Evolutionary conservation across 2,329 filamentous ascomycete species (phyloP), one percentile per base, ranked within the genome.

Genomic region (Fusarium sp.): DNA sequence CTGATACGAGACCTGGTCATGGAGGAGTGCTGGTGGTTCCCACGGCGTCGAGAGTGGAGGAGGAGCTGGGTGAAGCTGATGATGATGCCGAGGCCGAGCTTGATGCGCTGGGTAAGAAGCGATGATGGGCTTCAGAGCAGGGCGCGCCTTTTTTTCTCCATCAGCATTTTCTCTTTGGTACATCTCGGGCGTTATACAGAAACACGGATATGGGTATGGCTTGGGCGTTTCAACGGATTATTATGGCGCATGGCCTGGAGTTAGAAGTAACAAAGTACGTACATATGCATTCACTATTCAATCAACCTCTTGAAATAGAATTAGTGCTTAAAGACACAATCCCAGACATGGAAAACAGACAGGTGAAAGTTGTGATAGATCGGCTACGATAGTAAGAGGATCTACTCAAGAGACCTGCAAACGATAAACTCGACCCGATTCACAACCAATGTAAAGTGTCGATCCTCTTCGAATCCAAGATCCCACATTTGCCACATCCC

Each of bases 21-120:
- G 57, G 9, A 21, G 47, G 24, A 57, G 24, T 10, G 24, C 12
- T n/a, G 47, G 14, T n/a, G 23, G n/a, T 17, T 12, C 30, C 52
- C 39, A 54, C 66, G 39, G 73, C 45, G 15, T 62, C 56, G 51
- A 76, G 69, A 43, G 79, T 77, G 8, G 84, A 86, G 68, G 83
- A 86, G 77, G 84, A 84, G 65, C 66, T 86, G 48, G 83, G 83
- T 6, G 84, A 84, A 70, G 83, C 76, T 4, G 85, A 86, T 65
- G 84, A 86, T 70, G 84, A 86, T 72, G 77, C 73, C 24, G 73
- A 82, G 70, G 81, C 75, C 4, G 75, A 81, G 72, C 74, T 75
- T n/a, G 78, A 81, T 73, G 76, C 78, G 5, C 40, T 80, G 59
- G 78, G 78, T 23, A 80, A 77, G 74, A 80, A 76, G 67, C 75